Percentiles rank a stretch among this genome's conserved stretches.
phyloP scores from a whole-genome alignment of 768 basidiomycete genomes.

The Calocybe gangraenosa region DNA sequence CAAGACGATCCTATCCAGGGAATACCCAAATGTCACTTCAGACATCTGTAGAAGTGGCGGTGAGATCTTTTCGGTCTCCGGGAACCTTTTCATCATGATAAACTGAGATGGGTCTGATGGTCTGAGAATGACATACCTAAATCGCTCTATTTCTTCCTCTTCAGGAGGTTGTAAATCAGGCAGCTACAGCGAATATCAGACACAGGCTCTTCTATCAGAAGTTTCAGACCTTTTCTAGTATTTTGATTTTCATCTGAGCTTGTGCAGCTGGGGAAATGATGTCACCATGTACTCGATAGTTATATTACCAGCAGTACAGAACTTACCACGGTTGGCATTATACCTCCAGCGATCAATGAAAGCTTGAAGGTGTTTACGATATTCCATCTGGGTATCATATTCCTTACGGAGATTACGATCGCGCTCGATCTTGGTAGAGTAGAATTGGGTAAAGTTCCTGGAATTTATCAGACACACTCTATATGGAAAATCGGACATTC shows the following conservation, averaged over 20 bases:
- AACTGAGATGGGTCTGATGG: background rate
- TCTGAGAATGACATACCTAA: constrained; percentile 51
- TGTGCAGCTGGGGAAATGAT: constrained; percentile 62
- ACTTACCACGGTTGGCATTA: constrained; percentile 83
- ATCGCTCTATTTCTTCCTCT: constrained; percentile 86
- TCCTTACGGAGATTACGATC: constrained; percentile 89
- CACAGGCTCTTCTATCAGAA: background rate
- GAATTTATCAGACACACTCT: constrained; percentile 3
- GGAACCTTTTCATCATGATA: constrained; percentile 53
- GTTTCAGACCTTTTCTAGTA: constrained; percentile 64
- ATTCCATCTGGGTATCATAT: constrained; percentile 94
- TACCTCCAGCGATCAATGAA: constrained; percentile 99
- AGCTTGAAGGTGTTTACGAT: constrained; percentile 91
- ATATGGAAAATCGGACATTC: background rate
- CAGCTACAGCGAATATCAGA: constrained; percentile 40
- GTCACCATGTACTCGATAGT: background rate
- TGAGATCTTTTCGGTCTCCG: constrained; percentile 95
- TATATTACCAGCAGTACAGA: background rate
- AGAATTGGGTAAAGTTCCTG: constrained; percentile 97
- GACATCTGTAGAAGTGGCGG: constrained; percentile 92
- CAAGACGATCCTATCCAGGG: constrained; percentile 69
- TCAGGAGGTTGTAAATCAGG: constrained; percentile 94
- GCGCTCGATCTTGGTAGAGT: constrained; percentile 95
- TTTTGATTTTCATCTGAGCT: constrained; percentile 74
- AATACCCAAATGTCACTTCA: constrained; percentile 88